Evolutionary conservation across 306 rosid species (phyloP), one percentile per base, ranked within the genome.

Genomic region (Cucurbita argyrosperma): DNA sequence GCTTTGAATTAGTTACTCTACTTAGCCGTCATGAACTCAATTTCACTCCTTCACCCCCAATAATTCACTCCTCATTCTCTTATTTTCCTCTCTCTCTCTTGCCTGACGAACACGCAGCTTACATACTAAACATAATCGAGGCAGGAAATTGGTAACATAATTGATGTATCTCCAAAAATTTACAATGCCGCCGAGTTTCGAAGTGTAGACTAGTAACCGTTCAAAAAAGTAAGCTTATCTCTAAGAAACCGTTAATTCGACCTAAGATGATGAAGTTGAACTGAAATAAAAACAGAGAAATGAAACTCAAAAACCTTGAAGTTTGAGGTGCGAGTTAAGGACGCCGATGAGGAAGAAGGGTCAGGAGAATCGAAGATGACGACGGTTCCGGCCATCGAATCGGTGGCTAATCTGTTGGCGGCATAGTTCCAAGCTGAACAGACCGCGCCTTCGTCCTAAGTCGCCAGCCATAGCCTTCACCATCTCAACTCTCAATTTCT

Each of bases 381-480:
- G 70, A 94, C 84, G 0, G 86, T 82, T 64, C 96, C 99, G 30
- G 85, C 90, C 15, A 58, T 21, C 71, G 96, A 88, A 73, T 83
- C 99, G 37, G 89, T 62, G 82, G 92, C 96, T 23, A 94, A 86
- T 80, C 95, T 80, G 26, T 5, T 78, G 40, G 80, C 82, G 70
- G 81, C 82, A 83, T 83, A 81, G 80, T 89, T 94, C 97, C 99
- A 91, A 2, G 92, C 85, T 0, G 96, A 85, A 85, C 96, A 94
- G 15, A 75, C 68, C 3, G 96, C 84, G 55, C 90, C 92, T 68
- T 79, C 69, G 1, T 88, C 91, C 16, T 91, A 86, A 18, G 35
- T 85, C 85, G 86, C 79, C 82, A 91, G 84, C 79, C 82, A 94
- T 62, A 56, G 90, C 83, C 62, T 88, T 88, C 77, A 84, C 99